Evolutionary conservation across 75 land plant genomes (phyloP), one percentile per base, ranked within the genome.

Genomic region (Adiantum capillusveneris): DNA sequence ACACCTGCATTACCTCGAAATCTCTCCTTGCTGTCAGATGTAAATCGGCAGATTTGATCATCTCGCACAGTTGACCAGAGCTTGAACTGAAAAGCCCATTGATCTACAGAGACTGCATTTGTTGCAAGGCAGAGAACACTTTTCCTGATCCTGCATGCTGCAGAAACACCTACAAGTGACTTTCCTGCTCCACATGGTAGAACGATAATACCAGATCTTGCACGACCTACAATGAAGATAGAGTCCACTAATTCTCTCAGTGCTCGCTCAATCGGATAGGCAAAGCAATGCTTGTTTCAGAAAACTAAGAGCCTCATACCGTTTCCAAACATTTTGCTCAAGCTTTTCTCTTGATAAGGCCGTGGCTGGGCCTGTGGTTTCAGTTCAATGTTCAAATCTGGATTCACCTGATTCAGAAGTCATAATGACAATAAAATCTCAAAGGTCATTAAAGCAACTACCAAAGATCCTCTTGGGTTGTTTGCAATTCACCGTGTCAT

Each of bases 291-390:
- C n/a, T n/a, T n/a, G n/a, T n/a, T n/a, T n/a, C n/a, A n/a, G n/a
- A n/a, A n/a, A n/a, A n/a, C n/a, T n/a, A n/a, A n/a, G n/a, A n/a
- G n/a, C n/a, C n/a, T n/a, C n/a, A 37, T 69, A 91, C 97, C 98
- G 86, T 93, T 93, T 65, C 98, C 98, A 93, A 93, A 93, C 98
- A 93, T 93, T 63, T 93, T 93, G 67, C 98, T 93, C 13, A 93
- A 77, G 66, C 98, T 93, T 73, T 93, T 93, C 57, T 89, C 98
- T 72, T 93, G 98, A 64, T 93, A 93, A 26, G 96, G 98, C 27
- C 98, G 84, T 44, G 96, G 98, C 61, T 86, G 90, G 48, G 98
- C 98, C 37, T 93, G 98, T 46, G 98, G 98, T 51, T 89, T 93
- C 70, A 93, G 58, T 60, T 93, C 98, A 76, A 93, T 74, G 51